phyloP scores from a whole-genome alignment of 2,329 filamentous ascomycete species.

The Colletotrichum godetiae region DNA sequence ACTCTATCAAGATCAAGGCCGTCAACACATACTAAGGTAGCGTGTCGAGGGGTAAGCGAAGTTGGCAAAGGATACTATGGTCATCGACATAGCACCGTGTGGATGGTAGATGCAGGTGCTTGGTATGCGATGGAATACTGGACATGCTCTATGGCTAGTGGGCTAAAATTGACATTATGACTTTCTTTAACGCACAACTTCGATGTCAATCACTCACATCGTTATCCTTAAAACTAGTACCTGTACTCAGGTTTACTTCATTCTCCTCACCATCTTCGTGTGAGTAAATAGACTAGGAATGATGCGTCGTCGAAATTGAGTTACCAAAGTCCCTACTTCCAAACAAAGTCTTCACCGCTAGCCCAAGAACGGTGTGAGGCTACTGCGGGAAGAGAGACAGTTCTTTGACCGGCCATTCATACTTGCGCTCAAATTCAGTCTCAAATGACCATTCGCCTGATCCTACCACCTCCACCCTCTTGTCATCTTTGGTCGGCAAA shows the following conservation, averaged over 20 bases:
- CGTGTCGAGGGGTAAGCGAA: neutral
- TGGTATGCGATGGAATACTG: too few species aligned
- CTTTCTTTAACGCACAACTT: neutral
- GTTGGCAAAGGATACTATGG: neutral
- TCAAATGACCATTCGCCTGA: constrained; percentile 22
- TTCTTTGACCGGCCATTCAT: constrained; percentile 21
- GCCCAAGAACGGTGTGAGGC: neutral
- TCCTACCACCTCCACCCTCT: neutral
- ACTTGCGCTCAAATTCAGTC: neutral
- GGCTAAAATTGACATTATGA: neutral
- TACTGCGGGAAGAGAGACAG: neutral
- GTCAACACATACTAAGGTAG: neutral
- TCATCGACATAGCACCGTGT: too few species aligned
- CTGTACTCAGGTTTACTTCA: neutral
- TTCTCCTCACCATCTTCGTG: neutral
- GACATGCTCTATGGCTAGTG: too few species aligned
- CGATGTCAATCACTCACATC: too few species aligned
- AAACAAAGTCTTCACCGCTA: neutral
- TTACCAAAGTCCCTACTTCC: neutral
- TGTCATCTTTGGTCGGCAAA: constrained; percentile 8
- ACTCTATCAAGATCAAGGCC: constrained; percentile 12
- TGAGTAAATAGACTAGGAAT: neutral
- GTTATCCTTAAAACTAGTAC: too few species aligned
- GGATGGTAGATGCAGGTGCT: too few species aligned
- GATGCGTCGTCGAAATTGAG: neutral